A percentile compares a stretch with the other conserved stretches of the same genome.
These are phyloP conservation scores for Amanita molliuscula DNA, from an alignment of 768 basidiomycete genomes.

Conservation along the genomic window DNA sequence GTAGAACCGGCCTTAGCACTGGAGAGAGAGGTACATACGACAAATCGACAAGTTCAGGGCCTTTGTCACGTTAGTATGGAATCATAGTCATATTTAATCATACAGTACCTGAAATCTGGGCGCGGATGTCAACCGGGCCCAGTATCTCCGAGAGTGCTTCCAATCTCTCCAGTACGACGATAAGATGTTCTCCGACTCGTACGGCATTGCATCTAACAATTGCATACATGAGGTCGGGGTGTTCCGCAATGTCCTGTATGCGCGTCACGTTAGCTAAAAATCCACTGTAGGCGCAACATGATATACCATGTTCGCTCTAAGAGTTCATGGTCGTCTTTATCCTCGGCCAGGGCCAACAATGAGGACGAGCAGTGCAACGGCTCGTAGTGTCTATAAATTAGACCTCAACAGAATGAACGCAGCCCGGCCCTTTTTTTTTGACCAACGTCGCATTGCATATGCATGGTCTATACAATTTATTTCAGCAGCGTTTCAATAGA, in stretches of 20 bases:
- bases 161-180: slow-evolving; percentile 45
- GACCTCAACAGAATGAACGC: slow-evolving; percentile 31
- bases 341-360: slow-evolving; percentile 92
- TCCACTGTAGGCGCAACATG: neutral
- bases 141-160: slow-evolving; percentile 26
- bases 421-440: slow-evolving; percentile 52
- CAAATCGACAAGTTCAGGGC: slow-evolving; percentile 48
- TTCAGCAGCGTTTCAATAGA: slow-evolving; percentile 14
- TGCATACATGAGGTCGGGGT: slow-evolving; percentile 61
- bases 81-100: neutral
- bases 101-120: slow-evolving; percentile 25
- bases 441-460: slow-evolving; percentile 90
- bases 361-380: slow-evolving; percentile 96
- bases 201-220: slow-evolving; percentile 25
- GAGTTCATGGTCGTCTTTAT: slow-evolving; percentile 90
- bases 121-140: slow-evolving; percentile 26
- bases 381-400: slow-evolving; percentile 78
- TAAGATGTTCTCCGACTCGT: slow-evolving; percentile 16
- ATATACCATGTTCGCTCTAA: slow-evolving; percentile 88
- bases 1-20: slow-evolving; percentile 18
- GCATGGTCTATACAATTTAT: slow-evolving; percentile 47
- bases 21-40: slow-evolving; percentile 59
- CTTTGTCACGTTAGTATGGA: slow-evolving; percentile 12
- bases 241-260: slow-evolving; percentile 77
- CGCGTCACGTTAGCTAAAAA: neutral